Percentiles rank a stretch among this genome's conserved stretches.
These are phyloP conservation scores for Tricladium varicosporioides DNA, from an alignment of 2,329 filamentous ascomycete species.

Conservation along the genomic window DNA sequence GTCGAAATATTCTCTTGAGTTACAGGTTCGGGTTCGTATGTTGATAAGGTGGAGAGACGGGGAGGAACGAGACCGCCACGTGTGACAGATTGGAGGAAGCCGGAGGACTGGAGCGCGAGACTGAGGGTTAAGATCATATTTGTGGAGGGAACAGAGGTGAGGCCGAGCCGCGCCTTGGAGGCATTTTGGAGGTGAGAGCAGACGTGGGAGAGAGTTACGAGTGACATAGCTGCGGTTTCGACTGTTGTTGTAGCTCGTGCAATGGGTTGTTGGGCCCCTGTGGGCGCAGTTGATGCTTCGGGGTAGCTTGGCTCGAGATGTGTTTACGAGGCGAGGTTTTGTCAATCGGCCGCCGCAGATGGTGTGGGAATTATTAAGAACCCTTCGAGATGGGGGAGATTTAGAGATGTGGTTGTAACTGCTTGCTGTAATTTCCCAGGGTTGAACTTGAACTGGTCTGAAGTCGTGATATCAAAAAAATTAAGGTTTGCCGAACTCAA, in stretches of 20 bases:
- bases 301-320: background rate
- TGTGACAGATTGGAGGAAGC: slow-evolving; percentile 66
- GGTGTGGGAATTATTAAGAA: too few relatives aligned
- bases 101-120: slow-evolving; percentile 64
- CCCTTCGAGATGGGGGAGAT: too few relatives aligned
- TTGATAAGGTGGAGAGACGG: slow-evolving; percentile 45
- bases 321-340: background rate
- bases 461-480: too few relatives aligned
- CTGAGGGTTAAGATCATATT: slow-evolving; percentile 64
- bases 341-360: background rate
- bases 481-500: too few relatives aligned
- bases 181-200: slow-evolving; percentile 75
- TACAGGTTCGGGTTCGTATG: slow-evolving; percentile 47
- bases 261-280: slow-evolving; percentile 18
- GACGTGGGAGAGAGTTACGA: slow-evolving; percentile 67
- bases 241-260: slow-evolving; percentile 7
- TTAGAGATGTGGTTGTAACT: too few relatives aligned
- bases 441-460: too few relatives aligned
- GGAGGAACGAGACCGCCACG: slow-evolving; percentile 60
- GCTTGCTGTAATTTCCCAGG: too few relatives aligned
- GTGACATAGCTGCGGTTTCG: slow-evolving; percentile 54
- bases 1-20: slow-evolving; percentile 59
- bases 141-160: slow-evolving; percentile 67
- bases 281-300: slow-evolving; percentile 19
- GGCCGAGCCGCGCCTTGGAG: slow-evolving; percentile 64